These are phyloP conservation scores for Aspergillus campestris DNA, from an alignment of 495 filamentous ascomycete genomes.

Conservation along the genomic window DNA sequence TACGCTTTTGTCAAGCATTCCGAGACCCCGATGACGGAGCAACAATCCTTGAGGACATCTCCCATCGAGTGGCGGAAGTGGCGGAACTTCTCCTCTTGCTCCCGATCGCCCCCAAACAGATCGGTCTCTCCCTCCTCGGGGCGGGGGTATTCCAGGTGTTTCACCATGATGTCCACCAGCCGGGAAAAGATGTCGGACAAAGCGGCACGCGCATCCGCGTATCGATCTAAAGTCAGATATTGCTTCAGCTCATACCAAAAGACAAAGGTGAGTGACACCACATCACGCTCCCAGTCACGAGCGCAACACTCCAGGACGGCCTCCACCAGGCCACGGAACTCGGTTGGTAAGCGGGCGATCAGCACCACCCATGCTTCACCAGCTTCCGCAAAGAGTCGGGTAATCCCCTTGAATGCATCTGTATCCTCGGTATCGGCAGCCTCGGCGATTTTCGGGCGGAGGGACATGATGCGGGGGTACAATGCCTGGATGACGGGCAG, in stretches of 20 bases:
- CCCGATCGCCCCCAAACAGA: slow-evolving; percentile 89
- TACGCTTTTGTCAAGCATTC: slow-evolving; percentile 87
- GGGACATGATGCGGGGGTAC: slow-evolving; percentile 71
- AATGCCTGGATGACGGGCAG: slow-evolving; percentile 70
- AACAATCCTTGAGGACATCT: slow-evolving; percentile 95
- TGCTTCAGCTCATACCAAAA: slow-evolving; percentile 99
- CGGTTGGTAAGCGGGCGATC: slow-evolving; percentile 69
- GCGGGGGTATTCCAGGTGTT: slow-evolving; percentile 82
- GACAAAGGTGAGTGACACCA: slow-evolving; percentile 81
- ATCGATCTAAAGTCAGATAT: slow-evolving; percentile 82
- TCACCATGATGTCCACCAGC: slow-evolving; percentile 88
- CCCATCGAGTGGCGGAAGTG: slow-evolving; percentile 96
- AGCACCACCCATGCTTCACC: slow-evolving; percentile 90
- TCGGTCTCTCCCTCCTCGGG: slow-evolving; percentile 71
- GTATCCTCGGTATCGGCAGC: slow-evolving; percentile 71
- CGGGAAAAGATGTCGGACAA: slow-evolving; percentile 73
- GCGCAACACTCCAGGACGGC: slow-evolving; percentile 83
- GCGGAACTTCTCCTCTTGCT: slow-evolving; percentile 94
- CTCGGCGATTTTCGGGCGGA: slow-evolving; percentile 69
- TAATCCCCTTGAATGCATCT: slow-evolving; percentile 83
- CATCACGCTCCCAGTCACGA: slow-evolving; percentile 78
- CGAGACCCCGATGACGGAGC: slow-evolving; percentile 85
- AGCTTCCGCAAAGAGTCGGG: slow-evolving; percentile 84
- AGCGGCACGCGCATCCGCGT: slow-evolving; percentile 67
- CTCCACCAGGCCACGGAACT: slow-evolving; percentile 84